Evolutionary conservation across 805 yeast species (phyloP), one percentile per base, ranked within the genome.

Genomic region (Trichomonascus vanleenenianus): DNA sequence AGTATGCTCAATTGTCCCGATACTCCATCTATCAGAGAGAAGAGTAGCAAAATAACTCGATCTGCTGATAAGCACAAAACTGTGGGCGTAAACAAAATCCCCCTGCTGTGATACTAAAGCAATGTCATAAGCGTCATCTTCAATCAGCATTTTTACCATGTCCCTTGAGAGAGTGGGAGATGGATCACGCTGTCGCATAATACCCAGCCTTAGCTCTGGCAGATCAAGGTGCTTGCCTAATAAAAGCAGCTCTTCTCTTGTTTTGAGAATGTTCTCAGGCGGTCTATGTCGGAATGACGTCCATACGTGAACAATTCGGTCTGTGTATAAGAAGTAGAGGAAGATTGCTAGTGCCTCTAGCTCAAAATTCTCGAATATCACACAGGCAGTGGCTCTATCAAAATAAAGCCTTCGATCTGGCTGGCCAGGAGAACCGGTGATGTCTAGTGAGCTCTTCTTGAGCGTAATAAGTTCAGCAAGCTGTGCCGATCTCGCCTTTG

Each of bases 1-100:
- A 34, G 50, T 32, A 10, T 33, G 45, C 1, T 19, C 35, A 11
- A 22, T 37, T 6, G 44, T 39, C n/a, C 41, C 48, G 11, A 41
- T 39, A 8, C 52, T 57, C 94, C 93, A 85, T 40, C 78, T 58
- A 0, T 62, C 56, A 0, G 81, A 73, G 31, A 83, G 68, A 2
- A 78, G 51, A 0, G 81, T 70, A 45, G 76, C 80, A 58, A 88
- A 85, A 56, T 72, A 84, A 0, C 76, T 78, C 40, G 81, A 75
- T 48, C 94, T 64, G 2, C 53, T 38, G 12, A 47, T 25, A n/a
- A 88, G 56, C 3, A 86, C 62, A 9, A 69, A 66, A 2, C 81
- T 72, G 55, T 78, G 78, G 5, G 57, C 58, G 25, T 49, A 46
- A 0, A 73, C 30, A 1, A 22, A 30, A n/a, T 61, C 65, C 1